Evolutionary conservation across 2,329 filamentous ascomycete genomes (phyloP), one percentile per base, ranked within the genome.

Genomic region (Aspergillus novoparasiticus): DNA sequence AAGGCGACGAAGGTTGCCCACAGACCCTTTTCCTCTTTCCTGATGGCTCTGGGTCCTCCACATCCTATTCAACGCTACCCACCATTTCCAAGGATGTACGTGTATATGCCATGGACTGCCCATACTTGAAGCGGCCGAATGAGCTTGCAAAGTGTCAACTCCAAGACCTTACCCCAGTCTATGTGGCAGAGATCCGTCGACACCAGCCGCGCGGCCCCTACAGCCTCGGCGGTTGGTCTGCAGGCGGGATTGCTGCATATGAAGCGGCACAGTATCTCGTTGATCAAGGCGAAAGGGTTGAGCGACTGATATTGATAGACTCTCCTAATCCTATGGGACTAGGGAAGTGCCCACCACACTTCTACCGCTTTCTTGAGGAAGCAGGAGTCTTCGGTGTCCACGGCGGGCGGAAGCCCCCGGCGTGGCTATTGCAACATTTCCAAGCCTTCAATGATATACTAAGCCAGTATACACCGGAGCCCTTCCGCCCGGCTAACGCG

Each of bases 201-300:
- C 48, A 28, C 2, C 48, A 51, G 10, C 48, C 28, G 9, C 28
- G 14, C 28, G 48, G 48, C 1, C 48, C 48, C 1, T 51, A 51
- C 21, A 51, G 8, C 10, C 48, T 51, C 8, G 16, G 16, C 4
- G 48, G 48, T 28, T 93, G 90, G 90, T 91, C 87, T n/a, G 90
- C 89, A 0, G 91, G 90, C 23, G 90, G 90, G 41, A 88, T 92
- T 53, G 87, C 88, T 62, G 89, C 90, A 45, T 92, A 86, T 70
- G 87, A 90, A 68, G 87, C 87, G 16, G 84, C 87, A 67, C 84
- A 84, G 59, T 85, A 89, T 66, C 82, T 91, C n/a, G 82, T 82
- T 63, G 64, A 83, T 64, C 82, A 81, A 2, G 85, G 86, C 19
- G 85, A 90, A 54, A 72, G 72, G 12, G 86, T 90, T 4, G 84